Conservation (phyloP, 1,284 basidiomycete genomes). For the Boletellus dicymbophilus region DNA sequence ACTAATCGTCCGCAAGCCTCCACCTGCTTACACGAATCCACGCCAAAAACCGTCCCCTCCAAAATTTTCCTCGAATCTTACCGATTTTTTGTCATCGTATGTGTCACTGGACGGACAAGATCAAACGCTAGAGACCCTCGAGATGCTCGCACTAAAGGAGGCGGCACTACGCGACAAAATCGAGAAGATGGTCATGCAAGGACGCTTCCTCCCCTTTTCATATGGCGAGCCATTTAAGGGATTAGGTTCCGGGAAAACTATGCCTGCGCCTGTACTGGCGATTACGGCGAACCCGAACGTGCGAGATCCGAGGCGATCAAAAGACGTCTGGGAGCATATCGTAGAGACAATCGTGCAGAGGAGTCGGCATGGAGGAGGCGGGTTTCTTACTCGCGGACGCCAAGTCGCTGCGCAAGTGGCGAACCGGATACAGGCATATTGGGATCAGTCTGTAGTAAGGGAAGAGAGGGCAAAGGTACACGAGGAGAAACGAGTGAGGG, state of each 20-base stretch:
- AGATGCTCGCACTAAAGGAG: conserved; percentile 48
- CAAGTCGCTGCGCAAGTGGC: conserved; percentile 64
- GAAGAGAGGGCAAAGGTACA: conserved; percentile 64
- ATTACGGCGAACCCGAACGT: conserved; percentile 17
- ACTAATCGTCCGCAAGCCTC: conserved; percentile 67
- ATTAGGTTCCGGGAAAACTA: conserved; percentile 8
- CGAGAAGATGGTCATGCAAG: conserved; percentile 44
- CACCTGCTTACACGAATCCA: conserved; percentile 64
- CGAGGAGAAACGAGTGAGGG: conserved; percentile 70
- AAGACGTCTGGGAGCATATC: conserved; percentile 58
- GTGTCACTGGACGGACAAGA: conserved; percentile 50
- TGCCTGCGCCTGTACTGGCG: conserved; percentile 3
- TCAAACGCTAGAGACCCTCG: conserved; percentile 43
- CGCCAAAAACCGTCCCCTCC: conserved; percentile 60
- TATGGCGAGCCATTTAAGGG: conserved; percentile 25
- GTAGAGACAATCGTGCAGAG: conserved; percentile 45
- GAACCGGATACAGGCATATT: conserved; percentile 73
- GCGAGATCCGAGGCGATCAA: conserved; percentile 35
- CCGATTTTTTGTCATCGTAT: conserved; percentile 63
- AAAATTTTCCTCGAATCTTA: conserved; percentile 54
- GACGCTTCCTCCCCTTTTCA: conserved; percentile 33
- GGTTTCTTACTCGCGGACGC: conserved; percentile 38
- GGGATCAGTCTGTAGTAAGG: conserved; percentile 68
- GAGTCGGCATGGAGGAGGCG: conserved; percentile 40
- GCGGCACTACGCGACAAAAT: conserved; percentile 56